phyloP scores from a whole-genome alignment of 1,284 basidiomycete species.

The Marasmius oreades region DNA sequence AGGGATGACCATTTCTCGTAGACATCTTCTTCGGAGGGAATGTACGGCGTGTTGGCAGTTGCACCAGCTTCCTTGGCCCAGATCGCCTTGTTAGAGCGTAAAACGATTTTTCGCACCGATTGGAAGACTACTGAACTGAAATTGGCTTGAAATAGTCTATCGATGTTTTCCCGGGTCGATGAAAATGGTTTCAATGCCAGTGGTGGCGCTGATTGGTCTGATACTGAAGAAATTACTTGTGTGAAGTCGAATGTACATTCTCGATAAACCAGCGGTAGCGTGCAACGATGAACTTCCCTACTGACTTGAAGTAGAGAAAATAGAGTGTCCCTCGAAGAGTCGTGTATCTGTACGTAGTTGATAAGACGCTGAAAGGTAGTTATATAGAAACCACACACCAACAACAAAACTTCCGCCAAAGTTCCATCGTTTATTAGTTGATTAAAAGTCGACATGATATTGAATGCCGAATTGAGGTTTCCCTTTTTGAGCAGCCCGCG shows the following conservation, averaged over 20 bases:
- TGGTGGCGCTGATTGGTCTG: background rate
- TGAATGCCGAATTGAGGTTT: too few species aligned
- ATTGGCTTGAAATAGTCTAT: background rate
- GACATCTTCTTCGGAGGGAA: background rate
- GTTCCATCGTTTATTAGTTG: too few species aligned
- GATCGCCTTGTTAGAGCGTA: background rate
- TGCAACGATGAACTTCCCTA: background rate
- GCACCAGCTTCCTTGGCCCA: background rate
- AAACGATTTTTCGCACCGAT: background rate
- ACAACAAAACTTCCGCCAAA: too few species aligned
- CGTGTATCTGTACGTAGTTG: background rate
- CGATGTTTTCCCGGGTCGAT: background rate
- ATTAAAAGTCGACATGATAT: too few species aligned
- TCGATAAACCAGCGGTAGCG: background rate
- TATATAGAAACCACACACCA: too few species aligned
- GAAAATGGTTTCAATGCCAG: background rate
- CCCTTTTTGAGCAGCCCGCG: too few species aligned
- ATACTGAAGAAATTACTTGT: background rate
- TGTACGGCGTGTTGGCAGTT: background rate
- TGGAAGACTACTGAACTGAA: background rate
- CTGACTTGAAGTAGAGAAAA: background rate
- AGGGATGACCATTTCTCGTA: background rate
- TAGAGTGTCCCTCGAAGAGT: background rate
- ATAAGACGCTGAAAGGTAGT: too few species aligned
- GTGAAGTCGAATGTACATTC: background rate